phyloP scores from a whole-genome alignment of 2,329 filamentous ascomycete genomes.

The Diaporthe ampelina region DNA sequence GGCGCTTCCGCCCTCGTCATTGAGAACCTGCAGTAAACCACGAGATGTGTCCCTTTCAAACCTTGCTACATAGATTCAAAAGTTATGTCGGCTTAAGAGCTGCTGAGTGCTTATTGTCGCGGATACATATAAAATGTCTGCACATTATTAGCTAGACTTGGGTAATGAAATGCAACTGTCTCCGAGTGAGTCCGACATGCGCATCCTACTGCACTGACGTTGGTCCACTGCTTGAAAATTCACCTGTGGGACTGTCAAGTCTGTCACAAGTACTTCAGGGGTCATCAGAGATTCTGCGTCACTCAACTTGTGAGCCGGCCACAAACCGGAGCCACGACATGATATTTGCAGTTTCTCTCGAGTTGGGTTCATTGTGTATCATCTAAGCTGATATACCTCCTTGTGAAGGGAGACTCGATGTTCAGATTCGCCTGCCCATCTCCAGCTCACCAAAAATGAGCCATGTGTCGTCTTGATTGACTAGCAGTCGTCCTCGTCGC shows the following conservation, averaged over 20 bases:
- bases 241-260: neutral
- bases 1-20: constrained; percentile 95
- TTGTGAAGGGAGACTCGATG: no score
- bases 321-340: neutral
- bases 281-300: neutral
- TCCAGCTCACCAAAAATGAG: neutral
- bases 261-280: neutral
- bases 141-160: constrained; percentile 8
- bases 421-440: neutral
- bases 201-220: neutral
- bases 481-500: constrained; percentile 15
- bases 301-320: neutral
- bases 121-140: constrained; percentile 3
- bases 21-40: constrained; percentile 74
- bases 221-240: neutral
- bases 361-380: neutral
- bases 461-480: neutral
- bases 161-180: constrained; percentile 22
- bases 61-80: neutral
- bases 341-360: neutral
- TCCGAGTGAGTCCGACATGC: neutral
- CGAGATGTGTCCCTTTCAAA: neutral
- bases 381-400: neutral
- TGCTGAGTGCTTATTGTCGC: neutral
- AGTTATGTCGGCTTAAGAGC: neutral